Evolutionary conservation across 2,329 filamentous ascomycete genomes (phyloP), one percentile per base, ranked within the genome.

Genomic region (Coniochaeta ligniaria): DNA sequence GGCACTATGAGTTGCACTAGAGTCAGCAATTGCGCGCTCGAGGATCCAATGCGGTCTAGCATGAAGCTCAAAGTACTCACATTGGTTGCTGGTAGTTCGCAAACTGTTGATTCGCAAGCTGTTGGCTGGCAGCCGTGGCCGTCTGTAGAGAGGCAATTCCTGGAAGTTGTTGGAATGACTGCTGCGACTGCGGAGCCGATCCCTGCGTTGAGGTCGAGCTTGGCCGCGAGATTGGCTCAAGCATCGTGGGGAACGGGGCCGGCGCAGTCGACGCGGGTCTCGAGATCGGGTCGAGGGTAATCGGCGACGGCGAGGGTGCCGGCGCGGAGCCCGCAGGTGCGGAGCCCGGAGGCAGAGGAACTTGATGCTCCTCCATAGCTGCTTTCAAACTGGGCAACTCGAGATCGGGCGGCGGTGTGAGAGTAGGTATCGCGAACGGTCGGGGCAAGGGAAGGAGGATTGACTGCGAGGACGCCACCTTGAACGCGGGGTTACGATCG

Each of bases 221-320:
- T 24, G 79, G 79, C 65, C 78, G 75, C 33, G 81, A 81, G 61
- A 81, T 77, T 20, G 78, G 73, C 63, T 84, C 81, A 47, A 77
- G 68, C 11, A 72, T 70, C 38, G 71, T 63, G 54, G 75, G 72
- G 41, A 52, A 3, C 17, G 26, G 47, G 14, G 47, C 47, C 20
- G 24, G 47, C 24, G 22, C 47, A 31, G 35, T 47, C 43, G 43
- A 47, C 22, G 22, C 22, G 22, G 47, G 47, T 52, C 47, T 36
- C 22, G 54, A 36, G 14, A 56, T 35, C 3, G 31, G 31, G 3
- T 56, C 54, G 2, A 56, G n/a, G 5, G 2, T 12, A 52, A 31
- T 17, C 47, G 47, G 47, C 47, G 22, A 26, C 22, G 47, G 47
- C 26, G 24, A 52, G 14, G 26, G 26, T 17, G 24, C 14, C 12